Evolutionary conservation across 2,329 filamentous ascomycete genomes (phyloP).

Genomic region (Stachybotrys elegans): DNA sequence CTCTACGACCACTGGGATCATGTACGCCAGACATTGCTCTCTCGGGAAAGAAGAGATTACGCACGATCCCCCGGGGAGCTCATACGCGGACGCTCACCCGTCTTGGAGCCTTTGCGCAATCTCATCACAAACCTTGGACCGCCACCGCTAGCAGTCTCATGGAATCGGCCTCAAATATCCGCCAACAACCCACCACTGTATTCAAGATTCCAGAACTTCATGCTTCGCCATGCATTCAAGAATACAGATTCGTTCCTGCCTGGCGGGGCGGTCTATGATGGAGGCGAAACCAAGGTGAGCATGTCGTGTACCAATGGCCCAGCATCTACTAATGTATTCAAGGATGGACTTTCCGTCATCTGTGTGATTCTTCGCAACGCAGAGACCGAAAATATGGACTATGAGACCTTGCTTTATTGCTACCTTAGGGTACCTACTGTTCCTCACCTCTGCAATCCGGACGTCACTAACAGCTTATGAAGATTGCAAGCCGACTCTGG

Average conservation of each 20-base stretch:
- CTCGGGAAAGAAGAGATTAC: conserved; percentile 53
- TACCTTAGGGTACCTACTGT: conserved; percentile 53
- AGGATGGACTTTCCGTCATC: conserved; percentile 64
- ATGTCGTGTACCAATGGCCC: neutral
- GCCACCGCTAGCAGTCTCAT: conserved; percentile 62
- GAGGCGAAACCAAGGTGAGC: conserved; percentile 66
- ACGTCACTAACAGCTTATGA: conserved; percentile 3
- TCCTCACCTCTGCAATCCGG: neutral
- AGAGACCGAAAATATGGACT: conserved; percentile 60
- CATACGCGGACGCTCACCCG: conserved; percentile 45
- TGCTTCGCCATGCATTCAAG: conserved; percentile 63
- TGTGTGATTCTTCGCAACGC: conserved; percentile 65
- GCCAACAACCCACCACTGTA: conserved; percentile 59
- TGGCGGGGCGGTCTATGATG: conserved; percentile 63
- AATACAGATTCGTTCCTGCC: conserved; percentile 61
- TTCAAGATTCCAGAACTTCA: conserved; percentile 67
- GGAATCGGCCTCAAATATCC: conserved; percentile 63
- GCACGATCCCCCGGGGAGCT: conserved; percentile 51
- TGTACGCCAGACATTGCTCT: conserved; percentile 58
- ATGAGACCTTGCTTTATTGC: conserved; percentile 61
- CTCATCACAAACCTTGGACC: conserved; percentile 63
- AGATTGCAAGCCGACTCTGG: conserved; percentile 67
- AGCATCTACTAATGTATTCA: conserved; percentile 9
- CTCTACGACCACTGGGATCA: conserved; percentile 70
- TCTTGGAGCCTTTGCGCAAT: conserved; percentile 55